A percentile compares a stretch with the other conserved stretches of the same genome.
These are phyloP conservation scores for Seminavis robusta DNA, from an alignment of 108 stramenopile species.

Conservation along the genomic window DNA sequence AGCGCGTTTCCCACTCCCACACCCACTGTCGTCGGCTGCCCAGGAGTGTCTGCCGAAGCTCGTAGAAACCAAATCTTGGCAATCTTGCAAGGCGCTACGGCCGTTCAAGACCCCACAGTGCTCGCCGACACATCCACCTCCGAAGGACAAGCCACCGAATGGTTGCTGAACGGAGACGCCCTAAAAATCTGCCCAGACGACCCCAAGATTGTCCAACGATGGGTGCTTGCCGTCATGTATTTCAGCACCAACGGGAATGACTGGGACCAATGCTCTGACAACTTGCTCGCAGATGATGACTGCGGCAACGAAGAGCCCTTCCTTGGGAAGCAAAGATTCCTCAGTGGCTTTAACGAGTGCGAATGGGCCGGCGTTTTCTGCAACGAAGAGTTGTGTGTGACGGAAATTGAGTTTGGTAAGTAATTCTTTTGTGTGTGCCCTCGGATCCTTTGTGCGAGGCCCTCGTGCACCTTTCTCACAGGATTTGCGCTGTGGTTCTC, in stretches of 20 bases:
- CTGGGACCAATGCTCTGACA: slow-evolving; percentile 47
- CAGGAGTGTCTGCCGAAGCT: slow-evolving; percentile 20
- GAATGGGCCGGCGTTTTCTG: slow-evolving; percentile 57
- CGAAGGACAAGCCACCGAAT: slow-evolving; percentile 36
- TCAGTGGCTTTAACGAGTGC: slow-evolving; percentile 39
- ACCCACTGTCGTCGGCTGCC: not conserved
- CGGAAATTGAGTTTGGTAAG: slow-evolving; percentile 36
- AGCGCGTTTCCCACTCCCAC: not conserved
- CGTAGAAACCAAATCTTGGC: slow-evolving; percentile 17
- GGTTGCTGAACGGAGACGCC: slow-evolving; percentile 34
- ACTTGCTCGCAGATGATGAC: slow-evolving; percentile 9
- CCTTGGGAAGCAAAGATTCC: slow-evolving; percentile 17
- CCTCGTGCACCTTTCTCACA: not conserved
- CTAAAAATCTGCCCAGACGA: slow-evolving; percentile 30
- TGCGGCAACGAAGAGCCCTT: slow-evolving; percentile 36
- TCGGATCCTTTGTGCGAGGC: not conserved
- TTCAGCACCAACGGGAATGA: slow-evolving; percentile 55
- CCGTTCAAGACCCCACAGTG: slow-evolving; percentile 14
- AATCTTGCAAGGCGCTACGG: slow-evolving; percentile 15
- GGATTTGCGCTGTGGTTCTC: not conserved
- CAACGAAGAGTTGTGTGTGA: slow-evolving; percentile 34
- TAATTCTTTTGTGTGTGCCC: not conserved
- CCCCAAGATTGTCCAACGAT: slow-evolving; percentile 55
- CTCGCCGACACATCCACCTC: slow-evolving; percentile 21
- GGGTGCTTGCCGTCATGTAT: slow-evolving; percentile 71